Conservation (phyloP, 2,329 filamentous ascomycete genomes). For the Colletotrichum limetticola region DNA sequence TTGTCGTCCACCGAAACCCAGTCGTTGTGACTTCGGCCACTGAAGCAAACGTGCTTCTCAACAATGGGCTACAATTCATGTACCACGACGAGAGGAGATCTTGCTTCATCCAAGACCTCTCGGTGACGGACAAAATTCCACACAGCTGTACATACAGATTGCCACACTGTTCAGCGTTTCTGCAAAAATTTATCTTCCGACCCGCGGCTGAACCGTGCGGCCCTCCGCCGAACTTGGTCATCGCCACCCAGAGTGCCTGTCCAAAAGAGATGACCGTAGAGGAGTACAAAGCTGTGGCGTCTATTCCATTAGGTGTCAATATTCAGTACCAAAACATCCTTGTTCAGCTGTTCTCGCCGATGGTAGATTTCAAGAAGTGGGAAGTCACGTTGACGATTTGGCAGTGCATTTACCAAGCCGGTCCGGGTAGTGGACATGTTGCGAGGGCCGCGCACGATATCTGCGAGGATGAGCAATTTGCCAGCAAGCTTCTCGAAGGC, state of each 20-base stretch:
- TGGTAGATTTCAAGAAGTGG: constrained; percentile 60
- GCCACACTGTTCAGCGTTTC: constrained; percentile 38
- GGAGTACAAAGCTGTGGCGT: constrained; percentile 63
- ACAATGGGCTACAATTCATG: constrained; percentile 55
- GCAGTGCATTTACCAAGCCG: constrained; percentile 61
- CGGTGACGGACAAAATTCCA: constrained; percentile 38
- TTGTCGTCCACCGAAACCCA: constrained; percentile 45
- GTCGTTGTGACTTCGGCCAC: constrained; percentile 40
- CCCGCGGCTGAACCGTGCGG: constrained; percentile 40
- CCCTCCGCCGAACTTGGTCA: constrained; percentile 58
- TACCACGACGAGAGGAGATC: constrained; percentile 47
- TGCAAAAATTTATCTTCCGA: constrained; percentile 54
- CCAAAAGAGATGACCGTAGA: constrained; percentile 59
- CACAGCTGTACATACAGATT: constrained; percentile 54
- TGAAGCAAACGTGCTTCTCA: constrained; percentile 52
- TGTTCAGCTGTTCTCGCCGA: constrained; percentile 57
- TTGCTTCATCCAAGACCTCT: constrained; percentile 35
- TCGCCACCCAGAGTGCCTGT: constrained; percentile 60
- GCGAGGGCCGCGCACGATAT: not conserved
- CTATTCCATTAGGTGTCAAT: constrained; percentile 56
- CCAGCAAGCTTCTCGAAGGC: constrained; percentile 41
- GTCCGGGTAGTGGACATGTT: constrained; percentile 42
- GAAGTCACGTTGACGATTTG: constrained; percentile 59
- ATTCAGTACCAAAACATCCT: constrained; percentile 69
- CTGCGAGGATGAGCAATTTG: not conserved